Conservation (phyloP, 495 filamentous ascomycete species). For the Aspergillus biplanus region DNA sequence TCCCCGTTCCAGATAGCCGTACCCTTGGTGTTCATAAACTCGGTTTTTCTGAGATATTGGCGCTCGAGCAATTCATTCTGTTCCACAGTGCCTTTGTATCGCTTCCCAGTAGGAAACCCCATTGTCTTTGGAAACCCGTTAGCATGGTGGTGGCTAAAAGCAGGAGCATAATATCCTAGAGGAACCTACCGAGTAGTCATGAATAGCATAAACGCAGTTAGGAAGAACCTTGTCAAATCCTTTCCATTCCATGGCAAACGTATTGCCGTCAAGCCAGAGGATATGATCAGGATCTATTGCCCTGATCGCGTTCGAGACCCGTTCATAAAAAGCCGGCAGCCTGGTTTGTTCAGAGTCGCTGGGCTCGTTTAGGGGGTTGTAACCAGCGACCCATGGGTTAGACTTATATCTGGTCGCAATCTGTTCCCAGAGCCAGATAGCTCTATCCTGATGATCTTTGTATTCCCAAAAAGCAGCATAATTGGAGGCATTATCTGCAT, state of each 20-base stretch:
- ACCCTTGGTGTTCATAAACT: conserved; percentile 57
- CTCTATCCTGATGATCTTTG: conserved; percentile 63
- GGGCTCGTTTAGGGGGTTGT: conserved; percentile 70
- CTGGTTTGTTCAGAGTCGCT: conserved; percentile 59
- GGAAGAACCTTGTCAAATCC: conserved; percentile 49
- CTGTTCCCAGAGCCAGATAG: conserved; percentile 62
- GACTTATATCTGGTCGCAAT: conserved; percentile 59
- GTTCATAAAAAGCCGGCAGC: conserved; percentile 59
- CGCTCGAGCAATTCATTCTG: conserved; percentile 54
- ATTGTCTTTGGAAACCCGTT: conserved; percentile 30
- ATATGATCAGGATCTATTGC: conserved; percentile 64
- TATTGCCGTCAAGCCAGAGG: conserved; percentile 68
- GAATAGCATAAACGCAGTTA: conserved; percentile 64
- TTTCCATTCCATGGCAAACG: conserved; percentile 61
- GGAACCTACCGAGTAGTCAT: conserved; percentile 57
- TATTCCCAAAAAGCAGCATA: conserved; percentile 67
- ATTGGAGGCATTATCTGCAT: conserved; percentile 57
- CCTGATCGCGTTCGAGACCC: conserved; percentile 61
- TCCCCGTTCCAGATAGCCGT: conserved; percentile 70
- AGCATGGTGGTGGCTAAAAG: no score
- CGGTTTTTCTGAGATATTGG: conserved; percentile 57
- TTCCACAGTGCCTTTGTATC: conserved; percentile 53
- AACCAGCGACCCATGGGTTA: conserved; percentile 64
- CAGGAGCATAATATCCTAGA: not conserved
- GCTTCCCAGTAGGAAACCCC: conserved; percentile 60